Evolutionary conservation across 2,329 filamentous ascomycete genomes (phyloP).

Genomic region (Xylariomycetidae sp.): DNA sequence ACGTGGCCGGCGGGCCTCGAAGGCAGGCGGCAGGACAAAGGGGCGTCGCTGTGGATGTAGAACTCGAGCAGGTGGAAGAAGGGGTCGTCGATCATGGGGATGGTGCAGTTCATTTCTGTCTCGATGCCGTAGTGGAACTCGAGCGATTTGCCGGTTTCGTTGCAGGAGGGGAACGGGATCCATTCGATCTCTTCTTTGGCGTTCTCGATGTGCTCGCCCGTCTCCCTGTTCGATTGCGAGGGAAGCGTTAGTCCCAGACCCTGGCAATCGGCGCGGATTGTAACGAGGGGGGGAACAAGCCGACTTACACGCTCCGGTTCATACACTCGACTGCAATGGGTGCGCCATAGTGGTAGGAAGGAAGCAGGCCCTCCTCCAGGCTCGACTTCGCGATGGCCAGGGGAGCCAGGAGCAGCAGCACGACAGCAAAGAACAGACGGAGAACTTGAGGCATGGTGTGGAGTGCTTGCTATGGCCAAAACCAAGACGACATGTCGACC

Average conservation of each 20-base stretch:
- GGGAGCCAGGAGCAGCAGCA: constrained; percentile 10
- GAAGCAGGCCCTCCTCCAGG: constrained; percentile 37
- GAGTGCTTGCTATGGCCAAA: no score
- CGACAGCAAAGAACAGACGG: no score
- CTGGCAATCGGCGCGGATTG: constrained; percentile 3
- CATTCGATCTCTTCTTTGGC: constrained; percentile 80
- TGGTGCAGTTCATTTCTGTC: constrained; percentile 76
- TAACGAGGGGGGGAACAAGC: not conserved
- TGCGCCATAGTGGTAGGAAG: constrained; percentile 61
- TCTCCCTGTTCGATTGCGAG: constrained; percentile 55
- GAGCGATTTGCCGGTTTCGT: constrained; percentile 77
- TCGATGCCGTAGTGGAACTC: constrained; percentile 83
- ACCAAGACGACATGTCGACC: no score
- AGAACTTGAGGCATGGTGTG: no score
- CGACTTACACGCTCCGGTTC: constrained; percentile 63
- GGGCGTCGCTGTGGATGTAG: constrained; percentile 95
- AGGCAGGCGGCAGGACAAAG: constrained; percentile 83
- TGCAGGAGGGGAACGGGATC: constrained; percentile 84
- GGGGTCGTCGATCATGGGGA: constrained; percentile 67
- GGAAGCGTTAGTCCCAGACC: no score
- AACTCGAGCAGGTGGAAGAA: constrained; percentile 92
- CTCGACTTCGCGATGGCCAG: constrained; percentile 12
- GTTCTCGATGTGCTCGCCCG: constrained; percentile 83
- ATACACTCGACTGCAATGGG: constrained; percentile 66
- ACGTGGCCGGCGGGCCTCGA: constrained; percentile 59